Percentiles rank a stretch among this genome's conserved stretches.
Evolutionary conservation across 192 early-diverging fungal species (phyloP).

Genomic region (Podila epicladia): DNA sequence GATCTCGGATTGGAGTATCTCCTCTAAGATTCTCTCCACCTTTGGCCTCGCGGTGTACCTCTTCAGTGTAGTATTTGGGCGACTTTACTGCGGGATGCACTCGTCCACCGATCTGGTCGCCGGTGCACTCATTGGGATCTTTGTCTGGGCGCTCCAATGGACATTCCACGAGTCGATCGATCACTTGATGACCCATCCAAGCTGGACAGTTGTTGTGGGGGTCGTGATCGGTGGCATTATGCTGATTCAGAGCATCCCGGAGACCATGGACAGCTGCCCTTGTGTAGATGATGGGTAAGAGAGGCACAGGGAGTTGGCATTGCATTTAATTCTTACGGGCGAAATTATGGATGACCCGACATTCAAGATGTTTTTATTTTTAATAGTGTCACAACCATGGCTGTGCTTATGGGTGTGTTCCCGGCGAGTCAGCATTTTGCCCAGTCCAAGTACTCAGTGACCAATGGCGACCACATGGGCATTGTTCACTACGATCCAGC

Average conservation of each 20-base stretch:
- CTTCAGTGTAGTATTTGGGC: slow-evolving; percentile 71
- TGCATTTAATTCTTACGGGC: no score
- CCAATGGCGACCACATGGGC: slow-evolving; percentile 21
- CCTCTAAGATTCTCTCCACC: slow-evolving; percentile 34
- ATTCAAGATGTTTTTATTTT: background rate
- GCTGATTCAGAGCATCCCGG: slow-evolving; percentile 57
- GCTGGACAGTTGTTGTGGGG: slow-evolving; percentile 33
- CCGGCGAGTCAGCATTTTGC: slow-evolving; percentile 48
- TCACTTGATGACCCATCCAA: slow-evolving; percentile 33
- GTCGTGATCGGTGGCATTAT: slow-evolving; percentile 29
- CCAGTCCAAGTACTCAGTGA: slow-evolving; percentile 21
- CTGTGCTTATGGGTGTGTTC: slow-evolving; percentile 48
- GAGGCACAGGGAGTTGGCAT: background rate
- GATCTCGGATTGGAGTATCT: slow-evolving; percentile 49
- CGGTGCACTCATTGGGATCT: slow-evolving; percentile 62
- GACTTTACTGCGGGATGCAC: slow-evolving; percentile 92
- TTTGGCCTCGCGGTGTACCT: slow-evolving; percentile 59
- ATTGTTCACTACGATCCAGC: slow-evolving; percentile 39
- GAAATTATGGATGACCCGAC: no score
- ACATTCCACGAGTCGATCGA: slow-evolving; percentile 46
- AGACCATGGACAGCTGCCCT: slow-evolving; percentile 76
- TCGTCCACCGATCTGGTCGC: slow-evolving; percentile 60
- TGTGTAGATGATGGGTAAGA: slow-evolving; percentile 73
- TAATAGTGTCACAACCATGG: slow-evolving; percentile 41
- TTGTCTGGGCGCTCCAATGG: slow-evolving; percentile 70